Evolutionary conservation across 2,329 filamentous ascomycete species (phyloP).

Genomic region (Leptosphaerulina australis): DNA sequence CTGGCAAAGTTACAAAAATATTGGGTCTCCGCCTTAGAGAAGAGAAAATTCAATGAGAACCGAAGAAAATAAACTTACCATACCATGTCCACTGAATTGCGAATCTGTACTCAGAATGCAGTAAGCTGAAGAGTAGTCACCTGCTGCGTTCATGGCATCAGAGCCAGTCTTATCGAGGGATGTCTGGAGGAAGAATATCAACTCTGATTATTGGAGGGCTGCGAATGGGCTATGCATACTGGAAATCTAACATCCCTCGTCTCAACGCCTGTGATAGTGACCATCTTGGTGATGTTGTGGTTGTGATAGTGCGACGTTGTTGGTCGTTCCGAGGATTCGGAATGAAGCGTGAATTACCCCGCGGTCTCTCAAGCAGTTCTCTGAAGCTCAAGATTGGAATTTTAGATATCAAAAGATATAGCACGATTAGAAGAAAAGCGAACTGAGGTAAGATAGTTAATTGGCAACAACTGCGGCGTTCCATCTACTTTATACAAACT

Average conservation of each 20-base stretch:
- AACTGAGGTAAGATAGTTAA: neutral
- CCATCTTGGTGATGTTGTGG: slow-evolving; percentile 43
- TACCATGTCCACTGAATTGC: slow-evolving; percentile 73
- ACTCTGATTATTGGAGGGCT: neutral
- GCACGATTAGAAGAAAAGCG: neutral
- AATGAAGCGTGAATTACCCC: slow-evolving; percentile 2
- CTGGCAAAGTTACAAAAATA: neutral
- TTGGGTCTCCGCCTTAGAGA: neutral
- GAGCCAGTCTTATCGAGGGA: slow-evolving; percentile 95
- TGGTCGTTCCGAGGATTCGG: slow-evolving; percentile 12
- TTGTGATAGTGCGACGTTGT: neutral
- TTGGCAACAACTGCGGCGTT: neutral
- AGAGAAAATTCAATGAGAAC: neutral
- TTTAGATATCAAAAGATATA: neutral
- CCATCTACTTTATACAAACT: slow-evolving; percentile 1
- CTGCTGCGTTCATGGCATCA: slow-evolving; percentile 94
- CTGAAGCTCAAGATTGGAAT: neutral
- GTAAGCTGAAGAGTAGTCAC: slow-evolving; percentile 93
- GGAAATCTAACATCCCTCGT: slow-evolving; percentile 59
- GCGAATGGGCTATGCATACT: slow-evolving; percentile 35
- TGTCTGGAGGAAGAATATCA: slow-evolving; percentile 56
- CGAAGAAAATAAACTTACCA: slow-evolving; percentile 59
- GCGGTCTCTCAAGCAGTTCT: slow-evolving; percentile 2
- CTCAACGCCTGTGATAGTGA: slow-evolving; percentile 54
- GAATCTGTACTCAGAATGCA: slow-evolving; percentile 87